Evolutionary conservation across 2,329 filamentous ascomycete genomes (phyloP), one percentile per base, ranked within the genome.

Genomic region (Plectosphaerella sp.): DNA sequence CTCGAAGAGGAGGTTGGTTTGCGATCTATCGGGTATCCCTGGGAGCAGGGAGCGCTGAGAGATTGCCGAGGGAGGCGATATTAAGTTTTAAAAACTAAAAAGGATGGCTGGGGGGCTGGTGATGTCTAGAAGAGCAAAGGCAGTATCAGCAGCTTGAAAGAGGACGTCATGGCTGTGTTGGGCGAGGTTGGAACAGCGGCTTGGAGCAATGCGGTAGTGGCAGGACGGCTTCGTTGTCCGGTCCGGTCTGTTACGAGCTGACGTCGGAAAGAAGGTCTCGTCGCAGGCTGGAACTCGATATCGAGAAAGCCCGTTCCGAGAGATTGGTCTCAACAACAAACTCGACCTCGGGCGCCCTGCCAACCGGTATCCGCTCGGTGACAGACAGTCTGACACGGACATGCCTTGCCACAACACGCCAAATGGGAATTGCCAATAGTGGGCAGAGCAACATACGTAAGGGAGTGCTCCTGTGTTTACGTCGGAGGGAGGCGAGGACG

Each of bases 281-380:
- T 52, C 42, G 50, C 16, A 20, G 41, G 18, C 41, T 28, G 43
- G 43, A 25, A 46, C 43, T 46, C 43, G 43, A 46, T 33, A 46
- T 28, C 22, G 12, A 15, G 43, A 10, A 15, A 15, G 5, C 46
- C 22, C 37, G 39, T 49, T 35, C 48, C 48, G 25, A 43, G 28
- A 33, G 28, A 33, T 12, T 28, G 39, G 14, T 37, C 11, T 18
- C n/a, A 16, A 35, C 24, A 45, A 49, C 37, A 49, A 37, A 37
- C 39, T 43, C 37, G 24, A 49, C 22, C 33, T 22, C 28, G 28
- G 11, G 28, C 28, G 28, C 28, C 28, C 28, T 10, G 28, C 28
- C 28, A 33, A 33, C 28, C 4, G 22, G 28, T 33, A 12, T 33
- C 28, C 11, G 8, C 28, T 7, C 8, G 28, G 28, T 33, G 28